These are phyloP conservation scores for Ogataea parapolymorpha DNA, from an alignment of 805 yeast genomes.

Conservation along the genomic window DNA sequence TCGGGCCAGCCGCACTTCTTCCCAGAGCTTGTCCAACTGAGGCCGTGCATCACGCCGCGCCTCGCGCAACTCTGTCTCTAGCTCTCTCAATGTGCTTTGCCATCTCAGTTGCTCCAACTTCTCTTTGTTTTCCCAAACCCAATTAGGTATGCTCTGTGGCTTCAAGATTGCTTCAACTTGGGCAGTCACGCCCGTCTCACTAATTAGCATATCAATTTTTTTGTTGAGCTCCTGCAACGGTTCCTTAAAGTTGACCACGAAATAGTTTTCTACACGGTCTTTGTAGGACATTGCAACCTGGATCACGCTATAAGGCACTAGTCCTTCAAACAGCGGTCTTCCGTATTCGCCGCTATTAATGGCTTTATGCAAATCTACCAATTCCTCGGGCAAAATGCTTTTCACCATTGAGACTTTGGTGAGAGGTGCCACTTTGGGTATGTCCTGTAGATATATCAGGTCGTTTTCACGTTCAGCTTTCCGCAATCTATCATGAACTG, in stretches of 20 bases:
- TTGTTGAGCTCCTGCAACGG: constrained; percentile 50
- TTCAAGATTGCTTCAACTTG: constrained; percentile 57
- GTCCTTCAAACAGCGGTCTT: constrained; percentile 46
- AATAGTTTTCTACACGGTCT: constrained; percentile 58
- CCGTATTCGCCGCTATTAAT: constrained; percentile 22
- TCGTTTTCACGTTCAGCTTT: constrained; percentile 78
- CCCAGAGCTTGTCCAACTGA: constrained; percentile 44
- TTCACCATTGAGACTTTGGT: constrained; percentile 56
- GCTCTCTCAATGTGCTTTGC: constrained; percentile 35
- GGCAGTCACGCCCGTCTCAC: constrained; percentile 55
- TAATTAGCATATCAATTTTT: constrained; percentile 41
- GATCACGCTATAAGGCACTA: constrained; percentile 65
- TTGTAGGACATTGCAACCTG: constrained; percentile 65
- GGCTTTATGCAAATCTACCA: constrained; percentile 36
- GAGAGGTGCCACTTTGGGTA: constrained; percentile 46
- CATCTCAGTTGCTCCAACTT: constrained; percentile 57
- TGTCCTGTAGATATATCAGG: constrained; percentile 64
- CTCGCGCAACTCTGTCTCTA: constrained; percentile 44
- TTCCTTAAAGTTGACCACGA: constrained; percentile 39
- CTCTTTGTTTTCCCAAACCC: constrained; percentile 53
- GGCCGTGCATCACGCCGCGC: constrained; percentile 40
- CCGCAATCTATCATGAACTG: constrained; percentile 43
- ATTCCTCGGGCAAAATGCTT: constrained; percentile 31
- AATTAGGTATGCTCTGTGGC: constrained; percentile 56
- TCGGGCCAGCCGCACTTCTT: constrained; percentile 46